phyloP scores from a whole-genome alignment of 2,329 filamentous ascomycete species.

The Talaromyces sp. region DNA sequence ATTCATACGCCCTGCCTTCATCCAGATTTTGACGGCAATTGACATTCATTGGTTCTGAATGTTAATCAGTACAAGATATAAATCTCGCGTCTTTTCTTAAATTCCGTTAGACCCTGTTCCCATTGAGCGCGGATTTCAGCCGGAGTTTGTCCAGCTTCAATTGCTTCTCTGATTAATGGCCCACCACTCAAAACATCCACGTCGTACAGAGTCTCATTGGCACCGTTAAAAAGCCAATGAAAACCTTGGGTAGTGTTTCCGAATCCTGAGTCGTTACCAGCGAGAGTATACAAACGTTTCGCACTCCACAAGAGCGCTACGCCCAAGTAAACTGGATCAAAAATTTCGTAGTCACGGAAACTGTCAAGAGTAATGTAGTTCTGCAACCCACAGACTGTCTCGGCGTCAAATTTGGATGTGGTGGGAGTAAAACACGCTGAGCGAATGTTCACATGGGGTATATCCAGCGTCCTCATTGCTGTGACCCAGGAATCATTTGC shows the following conservation, averaged over 20 bases:
- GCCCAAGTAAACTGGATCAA: slow-evolving; percentile 6
- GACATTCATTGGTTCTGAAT: neutral
- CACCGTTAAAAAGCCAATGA: slow-evolving; percentile 8
- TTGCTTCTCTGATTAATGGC: slow-evolving; percentile 1
- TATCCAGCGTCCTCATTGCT: slow-evolving; percentile 2
- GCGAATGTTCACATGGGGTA: slow-evolving; percentile 3
- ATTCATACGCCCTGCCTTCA: neutral
- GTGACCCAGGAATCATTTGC: slow-evolving; percentile 4
- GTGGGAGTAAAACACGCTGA: slow-evolving; percentile 8
- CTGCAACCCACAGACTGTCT: slow-evolving; percentile 7
- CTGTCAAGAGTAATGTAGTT: slow-evolving; percentile 5
- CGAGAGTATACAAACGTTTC: slow-evolving; percentile 3
- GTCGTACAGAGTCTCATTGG: neutral
- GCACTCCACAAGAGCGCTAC: slow-evolving; percentile 8
- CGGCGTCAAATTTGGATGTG: slow-evolving; percentile 5
- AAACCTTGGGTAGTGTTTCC: slow-evolving; percentile 9
- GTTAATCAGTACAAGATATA: slow-evolving; percentile 4
- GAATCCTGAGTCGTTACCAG: slow-evolving; percentile 1
- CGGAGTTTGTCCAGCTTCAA: slow-evolving; percentile 6
- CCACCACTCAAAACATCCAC: slow-evolving; percentile 7
- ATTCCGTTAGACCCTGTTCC: neutral
- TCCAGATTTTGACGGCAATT: neutral
- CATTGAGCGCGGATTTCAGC: slow-evolving; percentile 6
- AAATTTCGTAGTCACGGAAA: neutral
- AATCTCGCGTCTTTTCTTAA: neutral